These are phyloP conservation scores for Trichoderma orchidacearum DNA, from an alignment of 495 filamentous ascomycete genomes.

Conservation along the genomic window DNA sequence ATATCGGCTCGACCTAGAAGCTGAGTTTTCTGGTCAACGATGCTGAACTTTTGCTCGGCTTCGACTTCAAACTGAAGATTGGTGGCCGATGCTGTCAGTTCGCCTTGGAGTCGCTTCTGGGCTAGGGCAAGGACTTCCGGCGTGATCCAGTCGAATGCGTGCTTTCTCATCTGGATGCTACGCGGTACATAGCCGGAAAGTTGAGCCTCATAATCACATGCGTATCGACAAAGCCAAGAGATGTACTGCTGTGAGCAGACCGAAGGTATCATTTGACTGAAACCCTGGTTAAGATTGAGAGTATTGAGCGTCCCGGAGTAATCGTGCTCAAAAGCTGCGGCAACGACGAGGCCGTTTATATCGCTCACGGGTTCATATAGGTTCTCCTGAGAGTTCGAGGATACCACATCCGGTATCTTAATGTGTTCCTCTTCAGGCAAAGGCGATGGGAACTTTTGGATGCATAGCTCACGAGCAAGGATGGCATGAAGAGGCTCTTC, in stretches of 20 bases:
- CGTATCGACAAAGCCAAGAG: constrained; percentile 1
- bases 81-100: background rate
- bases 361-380: constrained; percentile 6
- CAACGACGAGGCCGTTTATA: constrained; percentile 6
- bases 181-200: constrained; percentile 3
- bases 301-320: background rate
- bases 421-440: constrained; percentile 3
- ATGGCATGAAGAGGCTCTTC: constrained; percentile 1
- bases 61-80: background rate
- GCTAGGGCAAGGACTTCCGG: background rate
- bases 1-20: constrained; percentile 3
- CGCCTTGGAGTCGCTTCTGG: background rate
- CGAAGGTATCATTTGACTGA: background rate
- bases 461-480: background rate
- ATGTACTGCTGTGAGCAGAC: background rate
- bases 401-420: constrained; percentile 1
- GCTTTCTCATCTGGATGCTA: background rate
- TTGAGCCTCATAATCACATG: constrained; percentile 1
- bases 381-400: background rate
- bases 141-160: constrained; percentile 2
- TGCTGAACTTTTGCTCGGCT: background rate
- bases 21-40: background rate
- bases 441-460: background rate
- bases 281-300: background rate
- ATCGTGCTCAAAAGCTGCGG: constrained; percentile 5